Evolutionary conservation across 768 basidiomycete genomes (phyloP), one percentile per base, ranked within the genome.

Genomic region (Phaeotremella fagi): DNA sequence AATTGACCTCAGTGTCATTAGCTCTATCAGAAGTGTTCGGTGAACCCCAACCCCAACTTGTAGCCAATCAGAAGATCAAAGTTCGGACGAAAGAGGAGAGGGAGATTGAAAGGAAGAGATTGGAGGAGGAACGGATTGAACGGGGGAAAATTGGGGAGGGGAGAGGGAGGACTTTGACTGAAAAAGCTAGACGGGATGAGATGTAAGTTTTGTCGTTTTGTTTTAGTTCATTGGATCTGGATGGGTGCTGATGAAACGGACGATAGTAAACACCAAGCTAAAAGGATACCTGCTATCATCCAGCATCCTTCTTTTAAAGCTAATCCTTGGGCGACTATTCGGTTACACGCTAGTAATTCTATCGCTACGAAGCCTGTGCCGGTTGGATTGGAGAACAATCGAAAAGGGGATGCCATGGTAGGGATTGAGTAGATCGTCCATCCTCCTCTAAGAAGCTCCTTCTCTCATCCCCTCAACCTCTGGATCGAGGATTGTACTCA

Each of bases 241-340:
- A 14, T 5, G 28, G 25, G 31, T 12, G 24, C 47, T 26, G 46
- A 43, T 44, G 16, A 18, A 27, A 24, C 26, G 44, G 36, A 22
- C 44, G 25, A 28, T 41, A 68, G 66, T 22, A 50, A 52, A 51
- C 42, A 56, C 9, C 55, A 58, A 23, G 53, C 54, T 5, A 63
- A 58, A 45, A 46, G 67, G 15, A 61, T 63, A 49, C 64, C 64
- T 14, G 68, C 67, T 0, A 60, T 74, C 41, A 42, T 71, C 36
- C 52, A 57, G 20, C 68, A 70, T 47, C 70, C 70, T 1, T 55
- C 62, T 4, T 74, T 64, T 57, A 65, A 69, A 50, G 29, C 60
- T 20, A 66, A 71, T 45, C 72, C 72, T 0, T 74, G 71, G 63
- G 72, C 66, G 0, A 59, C 69, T 12, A 74, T 74, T 36, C 58